These are phyloP conservation scores for Mercurialis annua DNA, from an alignment of 345 rosid species.

Conservation along the genomic window DNA sequence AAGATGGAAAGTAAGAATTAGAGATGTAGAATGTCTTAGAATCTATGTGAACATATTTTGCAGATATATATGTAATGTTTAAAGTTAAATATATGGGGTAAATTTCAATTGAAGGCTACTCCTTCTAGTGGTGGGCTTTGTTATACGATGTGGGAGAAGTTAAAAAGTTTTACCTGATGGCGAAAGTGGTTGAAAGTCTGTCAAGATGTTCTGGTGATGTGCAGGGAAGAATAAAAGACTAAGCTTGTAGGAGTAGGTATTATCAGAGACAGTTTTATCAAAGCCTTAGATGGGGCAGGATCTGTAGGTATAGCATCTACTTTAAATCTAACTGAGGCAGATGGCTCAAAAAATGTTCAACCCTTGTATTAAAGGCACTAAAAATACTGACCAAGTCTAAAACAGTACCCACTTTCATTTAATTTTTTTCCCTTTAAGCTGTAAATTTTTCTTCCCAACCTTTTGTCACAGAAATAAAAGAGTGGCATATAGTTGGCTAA, in stretches of 20 bases:
- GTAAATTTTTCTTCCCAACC: neutral
- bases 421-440: neutral
- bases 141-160: neutral
- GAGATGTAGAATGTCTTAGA: neutral
- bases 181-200: neutral
- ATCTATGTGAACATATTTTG: neutral
- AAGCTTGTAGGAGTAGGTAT: neutral
- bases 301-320: neutral
- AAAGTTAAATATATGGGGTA: neutral
- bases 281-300: neutral
- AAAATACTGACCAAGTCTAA: neutral
- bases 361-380: neutral
- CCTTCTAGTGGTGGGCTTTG: neutral
- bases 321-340: neutral
- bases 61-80: neutral
- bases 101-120: neutral
- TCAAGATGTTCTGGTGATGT: neutral
- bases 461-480: neutral
- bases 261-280: neutral
- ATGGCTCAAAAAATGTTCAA: neutral
- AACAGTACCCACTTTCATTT: neutral
- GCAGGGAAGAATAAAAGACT: neutral
- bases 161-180: neutral
- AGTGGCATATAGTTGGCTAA: neutral
- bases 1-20: neutral